Base-by-base conservation (phyloP, 1,284 basidiomycete species). In the Tylopilus sp. region DNA sequence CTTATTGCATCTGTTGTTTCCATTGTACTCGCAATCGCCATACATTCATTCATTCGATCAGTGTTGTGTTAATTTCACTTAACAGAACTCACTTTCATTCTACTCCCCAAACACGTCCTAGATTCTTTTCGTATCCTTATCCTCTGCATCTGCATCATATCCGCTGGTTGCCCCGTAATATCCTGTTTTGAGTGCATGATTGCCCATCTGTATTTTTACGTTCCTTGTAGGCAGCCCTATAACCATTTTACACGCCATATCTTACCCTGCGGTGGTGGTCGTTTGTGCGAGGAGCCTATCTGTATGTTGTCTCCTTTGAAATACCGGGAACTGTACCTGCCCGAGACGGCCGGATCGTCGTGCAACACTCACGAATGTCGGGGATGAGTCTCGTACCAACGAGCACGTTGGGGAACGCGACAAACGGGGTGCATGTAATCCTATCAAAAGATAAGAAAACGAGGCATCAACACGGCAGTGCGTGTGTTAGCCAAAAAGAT, bases 301-400 rank as follows among this genome's bases (percentile, higher is more conserved):
- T 35, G 51, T 2, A 47, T 11, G 9, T 54, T 46, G 12, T 53
- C 49, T 13, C 47, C 44, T 42, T 51, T 46, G 5, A 61, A 59
- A 15, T 53, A 52, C 9, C 65, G 25, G 12, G 65, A 50, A 12
- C 57, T 60, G 12, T 23, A 37, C 38, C 40, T 41, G 12, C 41
- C 46, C 5, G 51, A 52, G 28, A 48, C 26, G 13, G 50, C 15
- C 2, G 46, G 37, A n/a, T 53, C 35, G 13, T 60, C 16, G 59
- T 31, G 25, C 55, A 66, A n/a, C 66, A 66, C 48, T 65, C 65
- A 2, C 65, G 65, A 39, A 69, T 65, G 26, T 57, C 52, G 41
- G 69, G 60, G 29, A 65, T 66, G 35, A 69, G 62, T 26, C 64
- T 53, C n/a, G 65, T 66, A 1, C 63, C 66, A 13, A 68, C 49